Percentiles rank a stretch among this genome's conserved stretches.
phyloP scores from a whole-genome alignment of 2,329 filamentous ascomycete genomes.

The Pseudopyricularia cyperi region DNA sequence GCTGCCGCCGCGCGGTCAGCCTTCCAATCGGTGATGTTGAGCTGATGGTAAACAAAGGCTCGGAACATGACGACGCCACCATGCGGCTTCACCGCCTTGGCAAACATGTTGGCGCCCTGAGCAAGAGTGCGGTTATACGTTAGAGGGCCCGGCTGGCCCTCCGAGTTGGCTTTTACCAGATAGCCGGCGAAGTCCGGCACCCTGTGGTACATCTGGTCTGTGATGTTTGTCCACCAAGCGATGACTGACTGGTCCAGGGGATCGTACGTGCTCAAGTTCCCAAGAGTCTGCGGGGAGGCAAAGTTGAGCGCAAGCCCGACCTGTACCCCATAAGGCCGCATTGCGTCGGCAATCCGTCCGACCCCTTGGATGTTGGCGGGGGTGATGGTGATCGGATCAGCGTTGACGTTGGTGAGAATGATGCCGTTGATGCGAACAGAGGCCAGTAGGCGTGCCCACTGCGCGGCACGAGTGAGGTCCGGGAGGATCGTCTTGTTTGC shows the following conservation, averaged over 20 bases:
- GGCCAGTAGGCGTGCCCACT: constrained; percentile 54
- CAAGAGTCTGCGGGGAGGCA: constrained; percentile 44
- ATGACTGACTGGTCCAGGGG: constrained; percentile 48
- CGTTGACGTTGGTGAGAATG: constrained; percentile 61
- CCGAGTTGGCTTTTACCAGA: constrained; percentile 58
- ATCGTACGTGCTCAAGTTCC: constrained; percentile 48
- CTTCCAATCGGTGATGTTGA: constrained; percentile 38
- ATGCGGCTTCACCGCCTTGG: constrained; percentile 39
- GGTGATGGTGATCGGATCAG: constrained; percentile 44
- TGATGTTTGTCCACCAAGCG: constrained; percentile 48
- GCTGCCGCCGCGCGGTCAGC: constrained; percentile 58
- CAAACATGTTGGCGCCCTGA: constrained; percentile 57
- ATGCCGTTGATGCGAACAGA: constrained; percentile 55
- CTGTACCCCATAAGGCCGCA: constrained; percentile 54
- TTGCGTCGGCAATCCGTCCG: constrained; percentile 46
- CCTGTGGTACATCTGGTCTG: constrained; percentile 41
- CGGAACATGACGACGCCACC: constrained; percentile 53
- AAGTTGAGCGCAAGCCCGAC: constrained; percentile 57
- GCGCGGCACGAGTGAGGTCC: constrained; percentile 43
- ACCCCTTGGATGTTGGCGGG: constrained; percentile 47
- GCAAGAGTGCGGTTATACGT: constrained; percentile 59
- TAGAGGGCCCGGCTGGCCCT: constrained; percentile 56
- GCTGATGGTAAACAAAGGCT: constrained; percentile 55
- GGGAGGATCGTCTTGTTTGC: constrained; percentile 36
- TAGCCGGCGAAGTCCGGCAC: constrained; percentile 59